A percentile compares a stretch with the other conserved stretches of the same genome.
These are phyloP conservation scores for Trichothecium sympodiale DNA, from an alignment of 2,329 filamentous ascomycete genomes.

Conservation along the genomic window DNA sequence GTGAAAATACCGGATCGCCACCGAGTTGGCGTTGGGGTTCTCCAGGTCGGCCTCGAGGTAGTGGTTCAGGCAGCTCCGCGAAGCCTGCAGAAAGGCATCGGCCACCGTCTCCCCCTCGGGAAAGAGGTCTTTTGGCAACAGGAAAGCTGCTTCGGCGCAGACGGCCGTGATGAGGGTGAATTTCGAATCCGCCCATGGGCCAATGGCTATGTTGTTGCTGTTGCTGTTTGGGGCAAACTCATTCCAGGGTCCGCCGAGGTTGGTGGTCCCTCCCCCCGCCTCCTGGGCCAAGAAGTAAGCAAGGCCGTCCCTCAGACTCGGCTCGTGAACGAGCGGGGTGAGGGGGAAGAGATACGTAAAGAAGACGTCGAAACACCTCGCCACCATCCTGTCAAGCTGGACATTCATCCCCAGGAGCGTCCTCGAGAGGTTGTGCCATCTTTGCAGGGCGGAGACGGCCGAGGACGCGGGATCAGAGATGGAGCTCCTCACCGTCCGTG, in stretches of 20 bases:
- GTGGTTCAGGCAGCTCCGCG: conserved; percentile 22
- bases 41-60: conserved; percentile 31
- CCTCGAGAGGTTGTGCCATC: conserved; percentile 16
- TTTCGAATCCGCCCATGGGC: conserved; percentile 21
- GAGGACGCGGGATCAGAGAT: conserved; percentile 5
- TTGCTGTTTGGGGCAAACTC: not conserved
- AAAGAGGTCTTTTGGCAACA: conserved; percentile 27
- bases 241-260: not conserved
- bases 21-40: conserved; percentile 27
- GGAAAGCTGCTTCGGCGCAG: conserved; percentile 28
- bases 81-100: conserved; percentile 26
- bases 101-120: conserved; percentile 24
- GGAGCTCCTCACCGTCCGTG: conserved; percentile 11
- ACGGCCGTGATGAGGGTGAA: conserved; percentile 32
- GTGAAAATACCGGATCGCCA: conserved; percentile 32
- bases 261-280: conserved; percentile 1
- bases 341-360: conserved; percentile 31
- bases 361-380: conserved; percentile 26
- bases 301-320: conserved; percentile 24
- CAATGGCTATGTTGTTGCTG: too few species aligned
- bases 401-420: conserved; percentile 13
- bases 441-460: conserved; percentile 12
- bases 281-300: conserved; percentile 17
- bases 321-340: conserved; percentile 28
- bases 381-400: conserved; percentile 15